These are phyloP conservation scores for Kingdonia uniflora DNA, from an alignment of 164 flowering plant genomes.

Conservation along the genomic window DNA sequence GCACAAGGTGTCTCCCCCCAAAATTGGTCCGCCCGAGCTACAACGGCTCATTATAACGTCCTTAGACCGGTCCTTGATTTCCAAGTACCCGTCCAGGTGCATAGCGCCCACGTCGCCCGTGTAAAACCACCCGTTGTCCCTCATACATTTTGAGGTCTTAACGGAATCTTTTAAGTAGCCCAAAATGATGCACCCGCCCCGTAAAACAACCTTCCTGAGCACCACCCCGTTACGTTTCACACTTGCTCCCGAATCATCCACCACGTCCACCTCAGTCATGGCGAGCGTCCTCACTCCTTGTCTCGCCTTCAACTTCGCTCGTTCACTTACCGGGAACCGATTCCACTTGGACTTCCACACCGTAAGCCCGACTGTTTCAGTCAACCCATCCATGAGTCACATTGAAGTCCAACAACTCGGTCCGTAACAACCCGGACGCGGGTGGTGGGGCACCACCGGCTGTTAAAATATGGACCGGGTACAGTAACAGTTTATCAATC, in stretches of 20 bases:
- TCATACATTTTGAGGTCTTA: conserved; percentile 17
- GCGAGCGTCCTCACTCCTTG: conserved; percentile 31
- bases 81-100: conserved; percentile 32
- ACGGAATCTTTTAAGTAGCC: conserved; percentile 31
- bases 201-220: conserved; percentile 35
- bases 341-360: conserved; percentile 43
- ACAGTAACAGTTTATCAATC: conserved; percentile 6
- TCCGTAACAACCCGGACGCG: conserved; percentile 22
- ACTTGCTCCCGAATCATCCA: conserved; percentile 23
- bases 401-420: conserved; percentile 31
- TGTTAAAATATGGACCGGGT: conserved; percentile 33
- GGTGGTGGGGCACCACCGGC: conserved; percentile 61
- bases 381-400: conserved; percentile 46
- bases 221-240: conserved; percentile 27
- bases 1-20: conserved; percentile 64
- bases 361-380: conserved; percentile 36
- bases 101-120: conserved; percentile 36
- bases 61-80: no score
- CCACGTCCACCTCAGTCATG: conserved; percentile 26
- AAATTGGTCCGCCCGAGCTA: conserved; percentile 35
- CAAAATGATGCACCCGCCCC: conserved; percentile 24
- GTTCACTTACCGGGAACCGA: conserved; percentile 23
- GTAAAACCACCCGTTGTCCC: conserved; percentile 28
- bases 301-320: no score
- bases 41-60: conserved; percentile 44